Evolutionary conservation across 257 asterid genomes (phyloP), one percentile per base, ranked within the genome.

Genomic region (Schizonepeta tenuifolia): DNA sequence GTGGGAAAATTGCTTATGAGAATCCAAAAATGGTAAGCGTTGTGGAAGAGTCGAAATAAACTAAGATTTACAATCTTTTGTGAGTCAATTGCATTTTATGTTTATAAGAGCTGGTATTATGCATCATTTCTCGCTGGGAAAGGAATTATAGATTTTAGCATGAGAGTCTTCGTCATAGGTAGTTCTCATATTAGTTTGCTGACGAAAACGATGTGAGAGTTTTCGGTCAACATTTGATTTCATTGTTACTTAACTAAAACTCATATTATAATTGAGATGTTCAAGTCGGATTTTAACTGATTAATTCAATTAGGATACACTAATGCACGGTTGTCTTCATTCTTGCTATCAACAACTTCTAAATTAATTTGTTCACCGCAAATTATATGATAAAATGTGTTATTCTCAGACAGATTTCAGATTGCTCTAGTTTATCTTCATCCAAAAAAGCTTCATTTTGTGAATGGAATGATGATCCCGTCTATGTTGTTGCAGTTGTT

Each of bases 1-100:
- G 97, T 73, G 95, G 93, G 68, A 87, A 73, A 78, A 82, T 91
- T 64, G 69, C 86, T 31, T 94, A 94, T 46, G 99, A 91, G 85
- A 94, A 94, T 76, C 99, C 99, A 9, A 94, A 94, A 85, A 91
- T 94, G 97, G 99, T 89, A 81, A 82, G 86, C 70, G 55, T 46
- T 38, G 18, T 38, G 24, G 22, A 26, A 43, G 70, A 51, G 69
- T 40, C 61, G 70, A 54, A 66, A 51, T 58, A 36, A 57, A 1
- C 59, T 6, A 33, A 51, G 51, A 54, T 56, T 74, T 57, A 51
- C 67, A 20, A 18, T 51, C 12, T 61, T 11, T 44, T 26, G 33
- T 72, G 60, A 54, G 46, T 44, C 53, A 6, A 62, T 36, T 49
- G 60, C 61, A 33, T 53, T 62, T 43, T 44, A 47, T 14, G 54